Evolutionary conservation across 768 basidiomycete genomes (phyloP).

Genomic region (Gloeopeniophorella convolvens): DNA sequence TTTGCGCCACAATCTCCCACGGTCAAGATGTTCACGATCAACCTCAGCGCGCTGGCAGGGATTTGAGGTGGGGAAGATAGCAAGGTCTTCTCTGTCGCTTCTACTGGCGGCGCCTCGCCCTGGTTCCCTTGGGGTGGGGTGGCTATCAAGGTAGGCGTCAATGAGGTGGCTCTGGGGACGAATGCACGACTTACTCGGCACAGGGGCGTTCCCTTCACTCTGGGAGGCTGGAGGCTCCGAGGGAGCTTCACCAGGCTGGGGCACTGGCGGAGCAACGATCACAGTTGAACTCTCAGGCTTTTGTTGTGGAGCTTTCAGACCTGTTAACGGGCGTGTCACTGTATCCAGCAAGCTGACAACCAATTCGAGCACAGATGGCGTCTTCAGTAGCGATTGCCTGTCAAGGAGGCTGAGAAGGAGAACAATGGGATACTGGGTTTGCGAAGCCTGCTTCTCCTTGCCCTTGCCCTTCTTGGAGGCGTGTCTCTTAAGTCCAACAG

Average conservation of each 20-base stretch:
- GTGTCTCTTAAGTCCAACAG: conserved; percentile 63
- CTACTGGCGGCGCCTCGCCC: conserved; percentile 4
- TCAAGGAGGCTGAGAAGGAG: conserved; percentile 84
- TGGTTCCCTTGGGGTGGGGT: conserved; percentile 25
- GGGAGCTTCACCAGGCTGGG: conserved; percentile 8
- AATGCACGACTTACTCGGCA: conserved; percentile 11
- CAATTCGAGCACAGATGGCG: conserved; percentile 88
- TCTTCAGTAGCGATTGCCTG: conserved; percentile 76
- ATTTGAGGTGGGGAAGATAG: conserved; percentile 76
- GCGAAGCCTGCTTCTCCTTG: conserved; percentile 78
- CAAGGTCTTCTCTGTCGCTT: conserved; percentile 36
- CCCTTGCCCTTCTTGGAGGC: conserved; percentile 87
- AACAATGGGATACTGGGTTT: conserved; percentile 88
- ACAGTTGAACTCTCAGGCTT: conserved; percentile 21
- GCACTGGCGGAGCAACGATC: not conserved
- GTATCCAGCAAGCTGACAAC: conserved; percentile 83
- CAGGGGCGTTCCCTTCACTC: not conserved
- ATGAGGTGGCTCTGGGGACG: not conserved
- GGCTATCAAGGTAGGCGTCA: conserved; percentile 7
- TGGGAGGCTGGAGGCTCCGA: conserved; percentile 9
- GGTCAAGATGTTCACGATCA: conserved; percentile 97
- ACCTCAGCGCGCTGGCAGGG: conserved; percentile 74
- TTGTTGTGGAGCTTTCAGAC: conserved; percentile 47
- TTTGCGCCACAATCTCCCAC: conserved; percentile 92
- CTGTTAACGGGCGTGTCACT: conserved; percentile 77